Percentiles rank a stretch among this genome's conserved stretches.
phyloP scores from a whole-genome alignment of 257 asterid species.

The Rehmannia glutinosa region DNA sequence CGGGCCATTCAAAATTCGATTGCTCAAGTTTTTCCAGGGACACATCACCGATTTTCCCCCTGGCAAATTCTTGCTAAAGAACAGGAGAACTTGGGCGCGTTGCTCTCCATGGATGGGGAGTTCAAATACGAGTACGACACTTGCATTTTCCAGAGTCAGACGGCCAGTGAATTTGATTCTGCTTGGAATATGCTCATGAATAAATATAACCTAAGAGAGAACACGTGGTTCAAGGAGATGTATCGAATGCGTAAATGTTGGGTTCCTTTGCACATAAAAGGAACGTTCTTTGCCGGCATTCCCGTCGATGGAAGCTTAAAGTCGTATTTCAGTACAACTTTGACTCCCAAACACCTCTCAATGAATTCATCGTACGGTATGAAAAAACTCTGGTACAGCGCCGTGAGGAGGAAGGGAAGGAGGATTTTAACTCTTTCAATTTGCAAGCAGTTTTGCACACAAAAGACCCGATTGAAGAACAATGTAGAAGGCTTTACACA shows the following conservation, averaged over 20 bases:
- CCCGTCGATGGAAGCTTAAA: conserved; percentile 76
- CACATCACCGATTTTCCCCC: conserved; percentile 77
- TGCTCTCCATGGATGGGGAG: conserved; percentile 62
- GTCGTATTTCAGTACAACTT: conserved; percentile 53
- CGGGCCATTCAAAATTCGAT: conserved; percentile 57
- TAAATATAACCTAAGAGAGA: conserved; percentile 61
- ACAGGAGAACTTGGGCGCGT: conserved; percentile 63
- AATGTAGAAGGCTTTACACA: conserved; percentile 82
- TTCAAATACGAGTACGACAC: conserved; percentile 79
- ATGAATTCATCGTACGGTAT: conserved; percentile 61
- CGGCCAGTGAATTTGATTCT: conserved; percentile 72
- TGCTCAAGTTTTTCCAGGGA: conserved; percentile 65
- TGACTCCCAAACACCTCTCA: conserved; percentile 62
- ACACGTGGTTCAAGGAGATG: conserved; percentile 79
- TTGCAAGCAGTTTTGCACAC: conserved; percentile 73
- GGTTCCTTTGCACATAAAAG: conserved; percentile 69
- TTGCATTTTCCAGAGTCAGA: conserved; percentile 70
- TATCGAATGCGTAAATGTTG: conserved; percentile 72
- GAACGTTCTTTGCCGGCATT: conserved; percentile 87
- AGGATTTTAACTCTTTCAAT: conserved; percentile 77
- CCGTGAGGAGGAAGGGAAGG: conserved; percentile 82
- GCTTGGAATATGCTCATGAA: conserved; percentile 74
- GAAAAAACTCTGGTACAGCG: conserved; percentile 75
- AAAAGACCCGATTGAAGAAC: conserved; percentile 94
- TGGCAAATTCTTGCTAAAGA: conserved; percentile 73